Base-by-base conservation (phyloP, 2,329 filamentous ascomycete species). In the Purpureocillium lavendulum region DNA sequence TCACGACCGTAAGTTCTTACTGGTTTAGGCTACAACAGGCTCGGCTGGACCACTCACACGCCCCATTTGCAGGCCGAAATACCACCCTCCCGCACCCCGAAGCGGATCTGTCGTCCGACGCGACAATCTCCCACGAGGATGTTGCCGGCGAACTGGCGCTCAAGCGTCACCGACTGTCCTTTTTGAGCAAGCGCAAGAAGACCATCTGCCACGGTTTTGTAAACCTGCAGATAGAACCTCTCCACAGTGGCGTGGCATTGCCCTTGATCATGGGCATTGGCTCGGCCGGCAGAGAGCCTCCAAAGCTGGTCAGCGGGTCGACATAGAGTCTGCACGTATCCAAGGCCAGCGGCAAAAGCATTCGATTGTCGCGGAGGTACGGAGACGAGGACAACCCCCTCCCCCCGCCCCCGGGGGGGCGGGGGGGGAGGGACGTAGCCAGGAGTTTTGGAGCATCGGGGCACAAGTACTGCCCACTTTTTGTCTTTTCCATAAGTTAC, bases 81-180 rank as follows among this genome's bases (percentile, higher is more conserved):
- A 82, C 78, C 12, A 78, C 76, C 3, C 62, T 76, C 13, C 74
- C 73, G 15, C 77, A 82, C 44, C 78, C 78, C 16, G 75, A 79
- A 14, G 78, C 78, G 41, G 69, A 79, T 47, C 65, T 74, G 7
- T 71, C 69, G 12, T 69, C 70, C 36, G 67, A 75, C 44, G 77
- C 76, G 33, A 69, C 62, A 50, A 75, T 82, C 42, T 69, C 68
- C 30, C 67, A 71, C 39, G 67, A 72, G 39, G 74, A 80, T 45
- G 58, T 76, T 33, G 62, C 68, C 39, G 57, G 68, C 1, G 56
- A 59, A 17, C 61, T 59, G 36, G 61, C 64, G 26, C 50, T 69
- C 33, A 55, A 60, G 29, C 64, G 70, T 33, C 63, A 68, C 31
- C 64, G 65, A 33, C 66, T 64, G 21, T 67, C 67, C 2, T 67